phyloP scores from a whole-genome alignment of 1,284 basidiomycete species.

The Prillingera fragicola region DNA sequence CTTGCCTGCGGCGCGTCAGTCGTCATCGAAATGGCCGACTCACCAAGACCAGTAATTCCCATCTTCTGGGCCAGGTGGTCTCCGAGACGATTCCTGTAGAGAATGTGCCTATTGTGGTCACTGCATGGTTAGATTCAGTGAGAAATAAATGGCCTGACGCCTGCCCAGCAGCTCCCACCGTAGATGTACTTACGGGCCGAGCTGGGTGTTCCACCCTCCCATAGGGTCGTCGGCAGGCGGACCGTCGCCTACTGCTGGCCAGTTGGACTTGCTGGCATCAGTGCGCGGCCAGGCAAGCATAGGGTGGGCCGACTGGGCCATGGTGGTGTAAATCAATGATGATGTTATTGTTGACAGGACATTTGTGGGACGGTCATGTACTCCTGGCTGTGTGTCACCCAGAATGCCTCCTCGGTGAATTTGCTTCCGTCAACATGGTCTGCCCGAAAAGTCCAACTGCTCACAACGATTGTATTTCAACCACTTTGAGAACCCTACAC shows the following conservation, averaged over 20 bases:
- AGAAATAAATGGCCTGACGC: too few species aligned
- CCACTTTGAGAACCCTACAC: too few species aligned
- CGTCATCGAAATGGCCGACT: constrained; percentile 2
- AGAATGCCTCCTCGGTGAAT: too few species aligned
- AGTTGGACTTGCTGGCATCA: constrained; percentile 3
- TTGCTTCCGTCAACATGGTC: constrained; percentile 10
- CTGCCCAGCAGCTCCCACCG: too few species aligned
- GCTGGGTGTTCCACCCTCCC: not conserved
- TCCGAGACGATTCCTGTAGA: constrained; percentile 30
- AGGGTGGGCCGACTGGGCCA: not conserved
- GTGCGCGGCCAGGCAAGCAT: constrained; percentile 13
- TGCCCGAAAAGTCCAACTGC: constrained; percentile 10
- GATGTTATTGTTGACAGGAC: too few species aligned
- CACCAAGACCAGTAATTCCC: constrained; percentile 10
- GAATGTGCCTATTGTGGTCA: constrained; percentile 19
- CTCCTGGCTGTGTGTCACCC: too few species aligned
- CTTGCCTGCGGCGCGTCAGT: constrained; percentile 1
- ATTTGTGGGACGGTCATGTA: too few species aligned
- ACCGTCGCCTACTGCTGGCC: constrained; percentile 2
- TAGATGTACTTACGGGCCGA: constrained; percentile 9
- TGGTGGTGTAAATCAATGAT: too few species aligned
- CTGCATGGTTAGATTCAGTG: too few species aligned
- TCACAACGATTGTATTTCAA: too few species aligned
- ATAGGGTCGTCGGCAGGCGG: too few species aligned
- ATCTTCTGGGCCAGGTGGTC: constrained; percentile 20